Evolutionary conservation across 2,329 filamentous ascomycete genomes (phyloP).

Genomic region (Cordyceps militaris): DNA sequence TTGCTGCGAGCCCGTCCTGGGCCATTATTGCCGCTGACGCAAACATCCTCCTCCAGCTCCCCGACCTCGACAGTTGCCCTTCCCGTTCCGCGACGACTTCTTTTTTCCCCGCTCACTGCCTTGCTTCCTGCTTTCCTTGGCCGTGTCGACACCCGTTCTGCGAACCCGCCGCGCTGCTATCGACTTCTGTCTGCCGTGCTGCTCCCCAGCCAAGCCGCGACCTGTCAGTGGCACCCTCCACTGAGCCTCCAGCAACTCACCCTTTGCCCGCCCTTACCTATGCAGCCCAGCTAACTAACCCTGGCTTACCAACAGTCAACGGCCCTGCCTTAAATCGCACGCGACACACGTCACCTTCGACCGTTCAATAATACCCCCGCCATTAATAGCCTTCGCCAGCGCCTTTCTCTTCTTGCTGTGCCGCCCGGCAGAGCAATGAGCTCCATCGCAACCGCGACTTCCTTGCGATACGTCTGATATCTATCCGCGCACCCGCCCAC

Average conservation of each 20-base stretch:
- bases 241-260: neutral
- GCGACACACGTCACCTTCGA: conserved; percentile 4
- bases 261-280: neutral
- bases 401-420: neutral
- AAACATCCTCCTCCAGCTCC: conserved; percentile 9
- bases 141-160: neutral
- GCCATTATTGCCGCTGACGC: conserved; percentile 5
- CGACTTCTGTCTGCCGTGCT: neutral
- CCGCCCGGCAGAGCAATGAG: neutral
- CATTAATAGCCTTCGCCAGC: neutral
- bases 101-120: neutral
- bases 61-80: neutral
- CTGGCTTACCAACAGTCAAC: conserved; percentile 1
- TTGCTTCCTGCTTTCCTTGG: neutral
- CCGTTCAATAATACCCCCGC: neutral
- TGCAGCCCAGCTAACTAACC: conserved; percentile 1
- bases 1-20: neutral
- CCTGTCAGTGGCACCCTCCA: neutral
- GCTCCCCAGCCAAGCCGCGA: neutral
- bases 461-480: neutral
- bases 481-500: neutral
- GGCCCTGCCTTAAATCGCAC: neutral
- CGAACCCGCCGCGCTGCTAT: neutral
- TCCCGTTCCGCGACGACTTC: neutral
- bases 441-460: neutral